phyloP scores from a whole-genome alignment of 176 grass and related monocot genomes.

The Olyra latifolia region DNA sequence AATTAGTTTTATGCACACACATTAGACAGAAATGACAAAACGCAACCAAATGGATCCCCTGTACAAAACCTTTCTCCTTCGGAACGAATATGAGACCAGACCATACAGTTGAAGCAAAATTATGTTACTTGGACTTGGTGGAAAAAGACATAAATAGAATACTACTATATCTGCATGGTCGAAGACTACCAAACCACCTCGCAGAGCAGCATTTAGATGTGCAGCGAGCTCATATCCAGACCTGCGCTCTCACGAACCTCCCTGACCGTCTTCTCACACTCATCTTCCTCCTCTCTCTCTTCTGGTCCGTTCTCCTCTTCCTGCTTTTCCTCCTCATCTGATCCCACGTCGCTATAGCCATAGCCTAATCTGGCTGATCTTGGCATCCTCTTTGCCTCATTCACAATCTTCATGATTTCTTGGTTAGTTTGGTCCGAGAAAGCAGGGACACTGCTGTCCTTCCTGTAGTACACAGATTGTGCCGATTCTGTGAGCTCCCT shows the following conservation, averaged over 20 bases:
- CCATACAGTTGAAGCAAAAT: conserved; percentile 21
- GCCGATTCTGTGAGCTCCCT: conserved; percentile 54
- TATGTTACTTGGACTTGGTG: conserved; percentile 6
- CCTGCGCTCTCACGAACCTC: conserved; percentile 46
- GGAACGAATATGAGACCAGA: conserved; percentile 15
- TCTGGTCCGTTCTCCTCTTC: conserved; percentile 14
- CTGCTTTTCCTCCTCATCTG: conserved; percentile 38
- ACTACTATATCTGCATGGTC: conserved; percentile 6
- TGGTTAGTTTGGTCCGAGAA: conserved; percentile 44
- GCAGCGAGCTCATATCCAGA: conserved; percentile 35
- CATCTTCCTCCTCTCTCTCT: conserved; percentile 48
- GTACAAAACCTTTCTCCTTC: conserved; percentile 26
- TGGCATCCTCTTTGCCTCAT: conserved; percentile 43
- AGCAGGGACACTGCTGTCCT: conserved; percentile 29
- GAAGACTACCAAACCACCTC: background rate
- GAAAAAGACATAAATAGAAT: background rate
- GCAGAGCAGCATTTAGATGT: conserved; percentile 27
- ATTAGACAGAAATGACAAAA: conserved; percentile 10
- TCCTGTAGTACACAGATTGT: conserved; percentile 48
- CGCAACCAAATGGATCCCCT: conserved; percentile 19
- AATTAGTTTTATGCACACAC: background rate
- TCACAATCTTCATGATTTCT: conserved; percentile 50
- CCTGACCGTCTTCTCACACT: conserved; percentile 55
- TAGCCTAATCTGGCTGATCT: conserved; percentile 25
- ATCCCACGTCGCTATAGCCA: conserved; percentile 27